These are phyloP conservation scores for Arthrobotrys pseudoclavata DNA, from an alignment of 2,329 filamentous ascomycete species.

Conservation along the genomic window DNA sequence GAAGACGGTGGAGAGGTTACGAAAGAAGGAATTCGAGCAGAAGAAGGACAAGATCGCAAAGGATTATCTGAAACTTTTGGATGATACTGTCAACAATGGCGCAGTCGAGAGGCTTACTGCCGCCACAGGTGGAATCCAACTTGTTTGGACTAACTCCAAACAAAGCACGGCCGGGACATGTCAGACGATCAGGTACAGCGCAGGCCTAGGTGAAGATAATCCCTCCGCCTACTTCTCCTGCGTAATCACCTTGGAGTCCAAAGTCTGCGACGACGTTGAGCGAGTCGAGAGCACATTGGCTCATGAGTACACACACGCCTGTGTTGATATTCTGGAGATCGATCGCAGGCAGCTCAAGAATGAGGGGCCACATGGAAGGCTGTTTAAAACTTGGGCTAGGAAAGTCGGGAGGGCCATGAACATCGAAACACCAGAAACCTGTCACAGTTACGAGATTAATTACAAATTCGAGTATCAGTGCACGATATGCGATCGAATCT, in stretches of 20 bases:
- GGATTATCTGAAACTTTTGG: slow-evolving; percentile 39
- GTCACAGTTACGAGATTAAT: slow-evolving; percentile 48
- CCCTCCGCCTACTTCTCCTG: slow-evolving; percentile 34
- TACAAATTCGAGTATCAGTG: slow-evolving; percentile 58
- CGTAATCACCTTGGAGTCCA: slow-evolving; percentile 42
- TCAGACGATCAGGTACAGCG: slow-evolving; percentile 20
- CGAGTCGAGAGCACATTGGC: slow-evolving; percentile 35
- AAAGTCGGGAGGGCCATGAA: slow-evolving; percentile 53
- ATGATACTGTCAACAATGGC: slow-evolving; percentile 41
- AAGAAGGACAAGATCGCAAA: slow-evolving; percentile 33
- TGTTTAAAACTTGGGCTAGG: slow-evolving; percentile 52
- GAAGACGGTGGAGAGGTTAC: slow-evolving; percentile 33
- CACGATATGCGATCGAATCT: slow-evolving; percentile 31
- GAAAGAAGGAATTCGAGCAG: slow-evolving; percentile 42
- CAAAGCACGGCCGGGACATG: slow-evolving; percentile 53
- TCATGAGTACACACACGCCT: slow-evolving; percentile 57
- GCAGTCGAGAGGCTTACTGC: slow-evolving; percentile 38
- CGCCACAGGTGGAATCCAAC: slow-evolving; percentile 32
- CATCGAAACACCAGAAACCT: slow-evolving; percentile 39
- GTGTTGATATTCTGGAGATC: slow-evolving; percentile 52
- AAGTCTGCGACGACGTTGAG: slow-evolving; percentile 53
- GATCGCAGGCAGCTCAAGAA: slow-evolving; percentile 43
- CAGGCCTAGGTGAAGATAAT: neutral
- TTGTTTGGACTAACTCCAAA: slow-evolving; percentile 53
- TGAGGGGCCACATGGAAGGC: slow-evolving; percentile 37